phyloP scores from a whole-genome alignment of 768 basidiomycete species.

The Naganishia randhawae region DNA sequence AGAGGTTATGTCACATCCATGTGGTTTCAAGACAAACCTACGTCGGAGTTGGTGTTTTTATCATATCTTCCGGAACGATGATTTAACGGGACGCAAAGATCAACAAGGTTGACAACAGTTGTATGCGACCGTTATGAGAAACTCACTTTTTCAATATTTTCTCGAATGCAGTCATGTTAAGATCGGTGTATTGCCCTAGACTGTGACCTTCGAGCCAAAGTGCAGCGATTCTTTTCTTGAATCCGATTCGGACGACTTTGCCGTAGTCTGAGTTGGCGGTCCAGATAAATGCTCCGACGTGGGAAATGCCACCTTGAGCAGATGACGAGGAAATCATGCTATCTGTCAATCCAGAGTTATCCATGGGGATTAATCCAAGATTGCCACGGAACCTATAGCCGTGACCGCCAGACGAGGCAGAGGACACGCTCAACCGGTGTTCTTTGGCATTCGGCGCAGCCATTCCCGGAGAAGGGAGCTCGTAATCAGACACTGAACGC shows the following conservation, averaged over 20 bases:
- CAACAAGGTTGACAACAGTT: not conserved
- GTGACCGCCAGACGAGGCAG: constrained; percentile 37
- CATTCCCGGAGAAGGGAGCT: constrained; percentile 17
- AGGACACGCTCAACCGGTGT: constrained; percentile 40
- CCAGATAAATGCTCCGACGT: constrained; percentile 59
- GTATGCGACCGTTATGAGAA: not conserved
- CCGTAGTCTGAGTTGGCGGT: constrained; percentile 73
- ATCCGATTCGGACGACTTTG: constrained; percentile 73
- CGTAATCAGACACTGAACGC: constrained; percentile 11
- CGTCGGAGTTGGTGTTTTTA: constrained; percentile 68
- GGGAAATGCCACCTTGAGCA: constrained; percentile 21
- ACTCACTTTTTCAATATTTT: constrained; percentile 91
- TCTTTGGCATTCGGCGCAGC: not conserved
- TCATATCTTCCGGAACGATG: constrained; percentile 65
- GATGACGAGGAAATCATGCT: constrained; percentile 53
- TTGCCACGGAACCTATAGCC: constrained; percentile 35
- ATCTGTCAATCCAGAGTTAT: constrained; percentile 52
- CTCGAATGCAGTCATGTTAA: constrained; percentile 88
- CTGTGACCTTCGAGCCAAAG: constrained; percentile 73
- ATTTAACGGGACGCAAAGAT: constrained; percentile 14
- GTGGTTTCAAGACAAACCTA: constrained; percentile 45
- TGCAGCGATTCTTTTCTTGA: constrained; percentile 81
- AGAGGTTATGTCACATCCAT: constrained; percentile 26
- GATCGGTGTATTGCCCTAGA: constrained; percentile 78
- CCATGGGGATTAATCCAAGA: constrained; percentile 44